Evolutionary conservation across 2,329 filamentous ascomycete genomes (phyloP).

Genomic region (Paraphoma chrysanthemicola): DNA sequence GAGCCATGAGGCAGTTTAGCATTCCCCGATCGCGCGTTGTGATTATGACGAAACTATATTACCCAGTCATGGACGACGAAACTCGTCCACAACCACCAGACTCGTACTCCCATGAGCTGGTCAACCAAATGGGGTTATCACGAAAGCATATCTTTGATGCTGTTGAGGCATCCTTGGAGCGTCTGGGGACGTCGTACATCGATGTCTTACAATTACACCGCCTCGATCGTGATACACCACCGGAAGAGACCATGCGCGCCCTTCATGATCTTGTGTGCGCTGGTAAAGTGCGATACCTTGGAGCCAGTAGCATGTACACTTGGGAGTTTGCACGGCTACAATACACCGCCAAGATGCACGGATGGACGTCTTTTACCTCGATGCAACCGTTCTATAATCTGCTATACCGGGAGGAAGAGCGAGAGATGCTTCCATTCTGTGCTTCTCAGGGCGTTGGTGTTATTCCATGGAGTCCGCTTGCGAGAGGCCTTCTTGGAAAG

Average conservation of each 20-base stretch:
- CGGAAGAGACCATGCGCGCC: constrained; percentile 31
- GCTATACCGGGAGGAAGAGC: constrained; percentile 54
- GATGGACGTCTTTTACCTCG: constrained; percentile 53
- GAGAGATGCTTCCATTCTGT: constrained; percentile 35
- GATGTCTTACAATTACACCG: constrained; percentile 34
- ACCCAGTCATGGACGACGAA: constrained; percentile 10
- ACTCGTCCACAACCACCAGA: constrained; percentile 6
- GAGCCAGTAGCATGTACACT: constrained; percentile 16
- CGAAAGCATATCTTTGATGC: constrained; percentile 49
- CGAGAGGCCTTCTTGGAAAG: constrained; percentile 31
- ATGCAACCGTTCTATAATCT: constrained; percentile 56
- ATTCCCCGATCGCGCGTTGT: constrained; percentile 41
- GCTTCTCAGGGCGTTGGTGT: constrained; percentile 28
- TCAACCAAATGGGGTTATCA: constrained; percentile 47
- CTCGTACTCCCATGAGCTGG: constrained; percentile 14
- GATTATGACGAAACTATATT: constrained; percentile 37
- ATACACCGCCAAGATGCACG: constrained; percentile 48
- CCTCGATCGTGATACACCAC: constrained; percentile 15
- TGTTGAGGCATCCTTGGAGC: constrained; percentile 21
- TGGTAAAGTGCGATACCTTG: constrained; percentile 35
- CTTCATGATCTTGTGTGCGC: constrained; percentile 26
- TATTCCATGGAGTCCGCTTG: constrained; percentile 34
- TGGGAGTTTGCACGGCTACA: constrained; percentile 55
- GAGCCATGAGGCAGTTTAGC: constrained; percentile 27
- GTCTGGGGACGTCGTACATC: constrained; percentile 28